Base-by-base conservation (phyloP, 306 rosid genomes). In the Senna siamea region DNA sequence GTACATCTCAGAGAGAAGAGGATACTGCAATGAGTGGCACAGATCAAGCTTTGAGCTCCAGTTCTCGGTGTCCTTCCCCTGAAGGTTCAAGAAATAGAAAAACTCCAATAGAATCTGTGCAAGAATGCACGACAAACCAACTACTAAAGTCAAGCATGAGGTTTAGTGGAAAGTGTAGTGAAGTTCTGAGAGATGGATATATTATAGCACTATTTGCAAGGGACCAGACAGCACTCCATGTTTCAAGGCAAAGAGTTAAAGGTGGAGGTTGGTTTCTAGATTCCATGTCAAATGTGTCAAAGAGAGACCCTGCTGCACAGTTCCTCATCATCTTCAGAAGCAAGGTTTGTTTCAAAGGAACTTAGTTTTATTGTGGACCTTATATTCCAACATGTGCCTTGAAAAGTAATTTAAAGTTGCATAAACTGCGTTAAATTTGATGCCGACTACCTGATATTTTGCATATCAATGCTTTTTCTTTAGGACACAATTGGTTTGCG, bases 261-360 rank as follows among this genome's bases (percentile, higher is more conserved):
- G 93, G 99, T 43, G 99, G 98, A 60, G 97, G 99, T 62, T 95
- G 99, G 99, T 86, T 95, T 83, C 74, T 95, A 37, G 99, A 95
- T 78, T 80, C 92, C 35, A 77, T 87, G 86, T 64, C 93, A 41
- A 86, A 87, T 84, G 99, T 92, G 70, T 87, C 99, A 26, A 92
- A 92, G 86, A 88, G 98, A 79, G 99, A 95, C 66, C 99, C 99
- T 80, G 99, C 97, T 15, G 93, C 96, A 9, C 98, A 95, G 89
- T 95, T 95, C 80, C 88, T 92, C 65, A 88, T 92, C 77, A 86
- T 72, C 74, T 85, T 84, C 65, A 90, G 97, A 87, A 92, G 84
- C 90, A 95, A 92, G 99, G 99, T 95, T 78, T 44, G 90, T 35
- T 40, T 66, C 50, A 32, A 58, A 74, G 37, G 66, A 72, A 61